A percentile compares a stretch with the other conserved stretches of the same genome.
Evolutionary conservation across 495 filamentous ascomycete genomes (phyloP).

Genomic region (Cercophora scortea): DNA sequence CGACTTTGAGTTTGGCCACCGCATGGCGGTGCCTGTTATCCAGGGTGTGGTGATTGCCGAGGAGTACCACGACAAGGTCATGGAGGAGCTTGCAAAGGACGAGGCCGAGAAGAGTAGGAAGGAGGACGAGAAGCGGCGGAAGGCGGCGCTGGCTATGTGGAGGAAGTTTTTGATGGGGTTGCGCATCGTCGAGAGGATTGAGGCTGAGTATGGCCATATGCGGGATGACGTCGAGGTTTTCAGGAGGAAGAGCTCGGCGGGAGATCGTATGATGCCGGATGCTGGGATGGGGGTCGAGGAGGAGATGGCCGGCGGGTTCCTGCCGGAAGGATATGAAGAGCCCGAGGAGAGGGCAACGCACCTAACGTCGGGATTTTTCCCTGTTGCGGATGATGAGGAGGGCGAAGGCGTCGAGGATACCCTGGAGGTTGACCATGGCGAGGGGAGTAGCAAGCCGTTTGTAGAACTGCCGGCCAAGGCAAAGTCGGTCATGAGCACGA

Average conservation of each 20-base stretch:
- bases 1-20: constrained; percentile 91
- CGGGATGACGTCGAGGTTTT: constrained; percentile 34
- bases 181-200: constrained; percentile 71
- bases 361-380: constrained; percentile 34
- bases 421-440: constrained; percentile 25
- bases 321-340: constrained; percentile 43
- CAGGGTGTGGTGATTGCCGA: constrained; percentile 82
- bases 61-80: constrained; percentile 65
- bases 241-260: constrained; percentile 18
- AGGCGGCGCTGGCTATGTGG: constrained; percentile 70
- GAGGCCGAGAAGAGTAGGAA: constrained; percentile 69
- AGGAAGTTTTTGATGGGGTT: constrained; percentile 78
- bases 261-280: constrained; percentile 13
- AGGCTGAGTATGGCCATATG: constrained; percentile 65
- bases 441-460: not conserved
- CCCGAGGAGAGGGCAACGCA: constrained; percentile 15
- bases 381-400: constrained; percentile 26
- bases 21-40: constrained; percentile 86
- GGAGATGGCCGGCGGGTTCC: constrained; percentile 48
- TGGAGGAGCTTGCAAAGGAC: constrained; percentile 77
- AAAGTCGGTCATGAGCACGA: constrained; percentile 21
- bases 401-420: constrained; percentile 18
- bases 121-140: constrained; percentile 75
- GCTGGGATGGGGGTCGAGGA: constrained; percentile 13
- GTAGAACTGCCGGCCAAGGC: not conserved